These are phyloP conservation scores for Fusarium sp. DNA, from an alignment of 2,329 filamentous ascomycete genomes.

Conservation along the genomic window DNA sequence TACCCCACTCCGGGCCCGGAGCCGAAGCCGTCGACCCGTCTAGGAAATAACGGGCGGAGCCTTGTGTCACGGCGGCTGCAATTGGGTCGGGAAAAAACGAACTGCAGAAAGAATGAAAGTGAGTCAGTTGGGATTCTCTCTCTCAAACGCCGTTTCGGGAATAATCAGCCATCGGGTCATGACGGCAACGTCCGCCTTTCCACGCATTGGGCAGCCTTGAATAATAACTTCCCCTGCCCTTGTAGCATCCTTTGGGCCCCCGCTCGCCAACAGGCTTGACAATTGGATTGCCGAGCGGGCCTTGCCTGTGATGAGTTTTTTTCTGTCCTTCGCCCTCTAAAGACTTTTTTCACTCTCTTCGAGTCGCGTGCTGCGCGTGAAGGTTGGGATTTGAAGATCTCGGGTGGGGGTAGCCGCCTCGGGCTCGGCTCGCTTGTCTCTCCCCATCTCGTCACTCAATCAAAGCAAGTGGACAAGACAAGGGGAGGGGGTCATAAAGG, in stretches of 20 bases:
- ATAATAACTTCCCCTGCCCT: constrained; percentile 5
- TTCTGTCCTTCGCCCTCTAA: neutral
- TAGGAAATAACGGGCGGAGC: constrained; percentile 13
- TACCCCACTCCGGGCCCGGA: constrained; percentile 28
- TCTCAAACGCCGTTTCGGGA: neutral
- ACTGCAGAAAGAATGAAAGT: neutral
- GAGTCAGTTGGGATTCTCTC: neutral
- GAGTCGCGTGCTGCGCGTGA: constrained; percentile 14
- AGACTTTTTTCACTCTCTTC: constrained; percentile 16
- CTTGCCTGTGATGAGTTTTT: constrained; percentile 14
- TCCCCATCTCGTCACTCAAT: neutral
- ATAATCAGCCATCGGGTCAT: constrained; percentile 30
- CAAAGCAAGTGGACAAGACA: neutral
- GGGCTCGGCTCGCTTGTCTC: neutral
- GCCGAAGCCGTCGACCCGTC: constrained; percentile 24
- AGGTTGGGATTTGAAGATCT: constrained; percentile 26
- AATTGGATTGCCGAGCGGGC: constrained; percentile 38
- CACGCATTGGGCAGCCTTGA: constrained; percentile 23
- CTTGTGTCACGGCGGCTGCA: constrained; percentile 9
- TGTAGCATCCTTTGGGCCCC: neutral
- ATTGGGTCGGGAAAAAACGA: constrained; percentile 9
- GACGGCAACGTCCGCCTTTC: constrained; percentile 9
- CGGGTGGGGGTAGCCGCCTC: constrained; percentile 11
- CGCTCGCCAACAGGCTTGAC: constrained; percentile 13
- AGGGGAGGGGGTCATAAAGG: neutral